phyloP scores from a whole-genome alignment of 495 filamentous ascomycete species.

The Penicillium parvum region DNA sequence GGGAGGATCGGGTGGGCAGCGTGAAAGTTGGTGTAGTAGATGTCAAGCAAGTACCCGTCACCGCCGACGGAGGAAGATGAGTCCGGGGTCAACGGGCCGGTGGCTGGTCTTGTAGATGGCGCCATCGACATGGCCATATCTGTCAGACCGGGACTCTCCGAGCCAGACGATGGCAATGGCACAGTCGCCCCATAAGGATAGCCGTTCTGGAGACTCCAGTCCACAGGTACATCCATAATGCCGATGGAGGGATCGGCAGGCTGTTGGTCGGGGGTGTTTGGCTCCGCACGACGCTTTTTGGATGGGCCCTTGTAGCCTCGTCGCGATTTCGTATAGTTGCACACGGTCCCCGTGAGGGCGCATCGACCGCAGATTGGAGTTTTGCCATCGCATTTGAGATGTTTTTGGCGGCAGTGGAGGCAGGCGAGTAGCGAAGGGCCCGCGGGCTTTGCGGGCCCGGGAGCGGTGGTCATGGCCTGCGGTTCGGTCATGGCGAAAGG shows the following conservation, averaged over 20 bases:
- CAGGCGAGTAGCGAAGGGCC: slow-evolving; percentile 50
- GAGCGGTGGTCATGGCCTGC: slow-evolving; percentile 6
- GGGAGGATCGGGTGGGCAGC: slow-evolving; percentile 43
- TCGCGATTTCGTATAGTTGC: slow-evolving; percentile 45
- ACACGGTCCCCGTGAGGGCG: slow-evolving; percentile 26
- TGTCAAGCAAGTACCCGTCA: slow-evolving; percentile 44
- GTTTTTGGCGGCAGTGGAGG: slow-evolving; percentile 55
- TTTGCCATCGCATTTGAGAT: slow-evolving; percentile 50
- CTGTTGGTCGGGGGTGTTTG: slow-evolving; percentile 28
- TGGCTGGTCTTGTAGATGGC: slow-evolving; percentile 14
- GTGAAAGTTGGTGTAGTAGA: slow-evolving; percentile 46
- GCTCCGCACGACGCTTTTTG: slow-evolving; percentile 44
- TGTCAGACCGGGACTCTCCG: slow-evolving; percentile 24
- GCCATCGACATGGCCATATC: slow-evolving; percentile 16
- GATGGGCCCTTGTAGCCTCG: slow-evolving; percentile 46
- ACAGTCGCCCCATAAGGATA: slow-evolving; percentile 25
- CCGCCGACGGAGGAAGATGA: slow-evolving; percentile 30
- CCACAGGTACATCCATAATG: slow-evolving; percentile 24
- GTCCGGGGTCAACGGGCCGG: slow-evolving; percentile 40
- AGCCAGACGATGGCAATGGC: slow-evolving; percentile 21
- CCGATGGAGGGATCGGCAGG: slow-evolving; percentile 18
- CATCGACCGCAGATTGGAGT: slow-evolving; percentile 44
- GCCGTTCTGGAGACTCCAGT: slow-evolving; percentile 27
- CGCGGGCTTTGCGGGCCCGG: slow-evolving; percentile 18
- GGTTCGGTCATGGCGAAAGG: slow-evolving; percentile 24